Conservation (phyloP, 2,329 filamentous ascomycete genomes). For the Colletotrichum incanum region DNA sequence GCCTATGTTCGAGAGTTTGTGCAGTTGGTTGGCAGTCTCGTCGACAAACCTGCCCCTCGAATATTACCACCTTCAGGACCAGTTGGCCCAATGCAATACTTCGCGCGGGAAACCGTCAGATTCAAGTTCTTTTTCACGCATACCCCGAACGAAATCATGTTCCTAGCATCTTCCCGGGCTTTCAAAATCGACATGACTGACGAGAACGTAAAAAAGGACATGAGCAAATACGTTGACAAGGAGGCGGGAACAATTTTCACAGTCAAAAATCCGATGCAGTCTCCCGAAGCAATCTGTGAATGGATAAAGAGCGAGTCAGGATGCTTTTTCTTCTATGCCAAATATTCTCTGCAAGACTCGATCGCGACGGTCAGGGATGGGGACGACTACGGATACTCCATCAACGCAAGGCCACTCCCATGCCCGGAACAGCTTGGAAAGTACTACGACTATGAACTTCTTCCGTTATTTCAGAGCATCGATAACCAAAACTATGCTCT, state of each 20-base stretch:
- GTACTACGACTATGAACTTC: constrained; percentile 43
- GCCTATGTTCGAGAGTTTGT: constrained; percentile 33
- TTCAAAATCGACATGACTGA: constrained; percentile 32
- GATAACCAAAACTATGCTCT: constrained; percentile 32
- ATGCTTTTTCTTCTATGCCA: constrained; percentile 43
- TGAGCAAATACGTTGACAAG: constrained; percentile 40
- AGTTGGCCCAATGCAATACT: background rate
- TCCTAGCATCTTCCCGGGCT: background rate
- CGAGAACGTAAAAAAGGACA: constrained; percentile 33
- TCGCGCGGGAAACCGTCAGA: constrained; percentile 6
- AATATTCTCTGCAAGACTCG: constrained; percentile 39
- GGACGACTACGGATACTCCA: constrained; percentile 16
- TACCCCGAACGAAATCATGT: constrained; percentile 20
- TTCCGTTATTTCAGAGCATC: constrained; percentile 44
- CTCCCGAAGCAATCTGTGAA: background rate
- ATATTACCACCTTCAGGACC: background rate
- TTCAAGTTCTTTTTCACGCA: constrained; percentile 42
- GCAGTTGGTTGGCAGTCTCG: constrained; percentile 13
- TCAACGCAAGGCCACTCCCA: constrained; percentile 5
- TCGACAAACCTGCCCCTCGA: constrained; percentile 5
- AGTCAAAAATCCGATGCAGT: background rate
- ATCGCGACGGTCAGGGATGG: background rate
- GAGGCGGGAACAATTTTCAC: constrained; percentile 23
- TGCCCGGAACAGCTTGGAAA: constrained; percentile 36
- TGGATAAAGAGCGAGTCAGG: constrained; percentile 39